Base-by-base conservation (phyloP, 2,329 filamentous ascomycete genomes). In the Fusarium nurragi region DNA sequence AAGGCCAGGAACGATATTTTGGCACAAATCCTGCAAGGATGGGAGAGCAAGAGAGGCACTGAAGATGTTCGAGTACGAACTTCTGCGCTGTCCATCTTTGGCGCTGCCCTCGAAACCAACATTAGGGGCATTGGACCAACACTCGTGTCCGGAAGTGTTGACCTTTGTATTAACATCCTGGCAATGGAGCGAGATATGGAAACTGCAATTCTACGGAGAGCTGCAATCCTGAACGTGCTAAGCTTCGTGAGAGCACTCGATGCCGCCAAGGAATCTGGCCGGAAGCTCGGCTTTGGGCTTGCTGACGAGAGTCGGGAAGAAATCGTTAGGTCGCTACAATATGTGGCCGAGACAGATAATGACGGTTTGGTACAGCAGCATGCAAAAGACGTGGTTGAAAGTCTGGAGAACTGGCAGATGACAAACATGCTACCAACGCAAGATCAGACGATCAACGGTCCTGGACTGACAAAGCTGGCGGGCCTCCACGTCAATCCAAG, bases 31-130 rank as follows among this genome's bases (percentile, higher is more conserved):
- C 80, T 92, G 1, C 78, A 83, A 14, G 89, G 88, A 1, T 92
- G 90, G 90, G 83, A 89, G 65, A 84, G 87, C 61, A 88, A 86
- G 54, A 78, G 83, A 16, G 89, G 88, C 1, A 83, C 83, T 57
- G 90, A 93, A 73, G 90, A 93, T 70, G 79, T 92, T 13, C 83
- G 90, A 5, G 84, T 93, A 66, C 86, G 90, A 1, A 79, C 89
- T 14, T 92, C 90, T 21, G 88, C 90, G 5, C 74, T 93, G 8
- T 90, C 88, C 6, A 83, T 93, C 43, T 79, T 93, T 39, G 84
- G 85, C 1, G 77, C 77, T 2, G 81, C 82, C 0, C 75, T 92
- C 23, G 88, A 92, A 72, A 84, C 81, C 2, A 88, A 88, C 64
- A 77, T 89, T 5, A 76, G 77, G 2, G 87, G 86, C 0, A 75